A percentile compares a stretch with the other conserved stretches of the same genome.
Conservation (phyloP, 1,139 yeast genomes). For the Hemisphaericaspora xylofermentans region DNA sequence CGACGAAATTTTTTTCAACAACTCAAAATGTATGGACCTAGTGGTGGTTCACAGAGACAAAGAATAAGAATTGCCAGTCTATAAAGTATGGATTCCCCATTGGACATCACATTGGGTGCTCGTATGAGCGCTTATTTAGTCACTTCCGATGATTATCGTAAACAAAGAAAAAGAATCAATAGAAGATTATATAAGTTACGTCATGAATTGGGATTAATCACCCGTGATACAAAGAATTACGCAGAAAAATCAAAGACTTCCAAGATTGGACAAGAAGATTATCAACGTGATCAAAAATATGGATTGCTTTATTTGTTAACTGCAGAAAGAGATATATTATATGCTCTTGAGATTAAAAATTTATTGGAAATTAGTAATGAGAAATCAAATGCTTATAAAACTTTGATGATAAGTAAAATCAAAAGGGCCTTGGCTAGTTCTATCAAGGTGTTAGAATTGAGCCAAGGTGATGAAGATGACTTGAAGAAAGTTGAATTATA, state of each 20-base stretch:
- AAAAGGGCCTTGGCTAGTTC: slow-evolving; percentile 58
- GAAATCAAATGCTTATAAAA: slow-evolving; percentile 43
- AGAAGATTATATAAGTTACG: slow-evolving; percentile 56
- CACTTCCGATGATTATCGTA: slow-evolving; percentile 51
- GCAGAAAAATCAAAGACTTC: slow-evolving; percentile 42
- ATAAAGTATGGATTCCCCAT: slow-evolving; percentile 34
- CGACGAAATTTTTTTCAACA: slow-evolving; percentile 1
- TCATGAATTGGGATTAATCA: slow-evolving; percentile 53
- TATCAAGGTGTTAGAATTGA: slow-evolving; percentile 42
- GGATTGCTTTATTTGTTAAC: slow-evolving; percentile 52
- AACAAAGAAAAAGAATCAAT: slow-evolving; percentile 46
- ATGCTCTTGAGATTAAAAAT: slow-evolving; percentile 63
- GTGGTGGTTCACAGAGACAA: too few relatives aligned
- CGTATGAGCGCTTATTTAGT: slow-evolving; percentile 50
- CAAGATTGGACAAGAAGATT: slow-evolving; percentile 45
- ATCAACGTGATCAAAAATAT: slow-evolving; percentile 42
- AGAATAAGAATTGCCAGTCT: too few relatives aligned
- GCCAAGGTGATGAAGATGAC: slow-evolving; percentile 30
- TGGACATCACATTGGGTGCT: slow-evolving; percentile 45
- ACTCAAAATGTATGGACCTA: not conserved
- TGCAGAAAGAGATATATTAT: slow-evolving; percentile 69
- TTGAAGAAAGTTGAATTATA: slow-evolving; percentile 53
- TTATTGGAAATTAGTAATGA: slow-evolving; percentile 54
- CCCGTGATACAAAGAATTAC: slow-evolving; percentile 59
- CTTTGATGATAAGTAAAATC: slow-evolving; percentile 62